Evolutionary conservation across 257 asterid species (phyloP), one percentile per base, ranked within the genome.

Genomic region (Linderniella brevidens): DNA sequence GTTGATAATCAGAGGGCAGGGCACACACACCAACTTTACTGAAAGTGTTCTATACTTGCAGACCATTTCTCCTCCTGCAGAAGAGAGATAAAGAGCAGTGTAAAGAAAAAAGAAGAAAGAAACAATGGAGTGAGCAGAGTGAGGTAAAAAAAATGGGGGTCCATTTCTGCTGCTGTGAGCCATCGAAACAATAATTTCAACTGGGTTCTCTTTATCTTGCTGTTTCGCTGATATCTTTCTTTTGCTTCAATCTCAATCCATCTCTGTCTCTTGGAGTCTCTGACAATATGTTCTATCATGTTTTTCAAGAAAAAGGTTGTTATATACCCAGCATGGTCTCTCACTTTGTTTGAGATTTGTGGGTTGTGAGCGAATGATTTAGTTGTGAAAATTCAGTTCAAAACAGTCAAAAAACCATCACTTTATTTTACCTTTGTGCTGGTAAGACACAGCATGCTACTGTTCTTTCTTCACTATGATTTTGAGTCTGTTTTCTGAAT

Each of bases 161-260:
- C 81, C 79, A 71, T 66, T 54, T 48, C 47, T 52, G 64, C 45
- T 58, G 60, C 71, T 64, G 48, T 49, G 58, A 43, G 68, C 57
- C 64, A 47, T 16, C 46, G 61, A 54, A 65, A 57, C 57, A 25
- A 25, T 62, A 53, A 56, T 63, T 62, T 68, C 66, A 56, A 40
- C 32, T 51, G 38, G 5, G 43, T 37, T 38, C 43, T 46, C 54
- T 54, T 52, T 47, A 45, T 60, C 55, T 57, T 38, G 52, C 32
- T 25, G 32, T 25, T 25, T 25, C 32, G 32, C 6, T 25, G 32
- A 2, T 25, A 25, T 25, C 32, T 25, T 25, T 25, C 6, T 25
- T 60, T 63, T 58, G 54, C 88, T 77, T 80, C 68, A 47, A 55
- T 64, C 66, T 55, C 72, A 81, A 70, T 75, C 82, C 60, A 75